These are phyloP conservation scores for Pilasporangium apinafurcum DNA, from an alignment of 352 stramenopile species.

Conservation along the genomic window DNA sequence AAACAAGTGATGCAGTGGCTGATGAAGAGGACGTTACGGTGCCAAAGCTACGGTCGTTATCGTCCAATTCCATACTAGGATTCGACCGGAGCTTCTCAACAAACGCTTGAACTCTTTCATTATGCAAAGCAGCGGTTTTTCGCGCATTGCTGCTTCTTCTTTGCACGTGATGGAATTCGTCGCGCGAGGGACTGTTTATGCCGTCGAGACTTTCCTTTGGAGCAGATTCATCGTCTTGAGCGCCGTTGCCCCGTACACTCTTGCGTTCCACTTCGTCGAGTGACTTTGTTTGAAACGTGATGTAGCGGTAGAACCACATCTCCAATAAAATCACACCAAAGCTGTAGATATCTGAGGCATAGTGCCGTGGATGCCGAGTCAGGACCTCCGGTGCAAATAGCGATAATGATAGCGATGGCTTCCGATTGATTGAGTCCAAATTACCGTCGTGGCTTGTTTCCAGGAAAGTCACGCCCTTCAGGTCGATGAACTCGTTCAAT, in stretches of 20 bases:
- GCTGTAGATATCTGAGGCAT: constrained; percentile 50
- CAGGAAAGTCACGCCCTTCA: constrained; percentile 27
- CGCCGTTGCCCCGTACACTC: too few relatives aligned
- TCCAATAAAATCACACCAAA: constrained; percentile 49
- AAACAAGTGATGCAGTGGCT: constrained; percentile 18
- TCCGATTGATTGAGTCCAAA: neutral
- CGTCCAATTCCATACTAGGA: constrained; percentile 20
- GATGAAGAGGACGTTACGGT: constrained; percentile 32
- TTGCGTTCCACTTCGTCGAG: constrained; percentile 6
- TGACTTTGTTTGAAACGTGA: constrained; percentile 26
- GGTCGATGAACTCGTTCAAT: constrained; percentile 12
- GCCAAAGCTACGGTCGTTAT: constrained; percentile 35
- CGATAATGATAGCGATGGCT: constrained; percentile 19
- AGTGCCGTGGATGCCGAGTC: constrained; percentile 20
- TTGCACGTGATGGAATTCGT: too few relatives aligned
- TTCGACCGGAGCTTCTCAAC: constrained; percentile 41
- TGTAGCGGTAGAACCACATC: constrained; percentile 43
- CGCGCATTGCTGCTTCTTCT: too few relatives aligned
- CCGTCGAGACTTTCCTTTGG: too few relatives aligned
- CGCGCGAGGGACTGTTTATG: too few relatives aligned
- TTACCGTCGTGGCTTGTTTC: constrained; percentile 6
- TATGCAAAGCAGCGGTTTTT: too few relatives aligned
- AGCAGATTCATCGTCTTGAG: too few relatives aligned
- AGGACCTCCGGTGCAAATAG: constrained; percentile 43
- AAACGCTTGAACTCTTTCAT: constrained; percentile 33